Conservation (phyloP, 768 basidiomycete species). For the Coprinopsis cinerea region DNA sequence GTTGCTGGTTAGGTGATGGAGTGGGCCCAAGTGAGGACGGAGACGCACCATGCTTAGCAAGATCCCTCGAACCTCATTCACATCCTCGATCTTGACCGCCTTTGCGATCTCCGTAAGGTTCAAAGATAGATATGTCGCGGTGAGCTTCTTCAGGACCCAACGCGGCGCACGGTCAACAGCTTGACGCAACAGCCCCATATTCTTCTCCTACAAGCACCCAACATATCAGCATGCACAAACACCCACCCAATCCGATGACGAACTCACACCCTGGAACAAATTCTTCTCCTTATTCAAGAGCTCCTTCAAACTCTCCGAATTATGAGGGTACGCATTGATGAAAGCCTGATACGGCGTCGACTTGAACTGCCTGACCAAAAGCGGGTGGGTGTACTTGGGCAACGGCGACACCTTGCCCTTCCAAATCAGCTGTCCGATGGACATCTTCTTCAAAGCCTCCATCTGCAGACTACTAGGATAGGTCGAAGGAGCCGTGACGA, state of each 20-base stretch:
- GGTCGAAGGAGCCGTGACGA: slow-evolving; percentile 55
- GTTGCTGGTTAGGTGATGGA: neutral
- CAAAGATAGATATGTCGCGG: slow-evolving; percentile 76
- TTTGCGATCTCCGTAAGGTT: slow-evolving; percentile 66
- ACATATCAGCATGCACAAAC: neutral
- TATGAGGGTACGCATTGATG: slow-evolving; percentile 60
- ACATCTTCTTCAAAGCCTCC: slow-evolving; percentile 82
- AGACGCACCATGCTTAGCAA: slow-evolving; percentile 65
- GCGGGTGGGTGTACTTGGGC: slow-evolving; percentile 70
- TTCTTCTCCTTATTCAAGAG: slow-evolving; percentile 51
- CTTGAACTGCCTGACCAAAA: slow-evolving; percentile 58
- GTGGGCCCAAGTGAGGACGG: neutral
- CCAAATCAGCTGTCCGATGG: slow-evolving; percentile 71
- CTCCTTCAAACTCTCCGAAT: slow-evolving; percentile 35
- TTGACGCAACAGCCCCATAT: slow-evolving; percentile 61
- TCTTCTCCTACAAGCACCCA: slow-evolving; percentile 71
- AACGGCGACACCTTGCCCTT: slow-evolving; percentile 63
- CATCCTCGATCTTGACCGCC: slow-evolving; percentile 42
- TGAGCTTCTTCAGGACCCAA: slow-evolving; percentile 77
- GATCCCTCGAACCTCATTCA: slow-evolving; percentile 51
- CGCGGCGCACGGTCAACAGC: slow-evolving; percentile 66
- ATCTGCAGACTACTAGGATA: slow-evolving; percentile 67
- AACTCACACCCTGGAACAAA: slow-evolving; percentile 46
- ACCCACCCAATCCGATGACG: no score
- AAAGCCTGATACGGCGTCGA: slow-evolving; percentile 59